phyloP scores from a whole-genome alignment of 1,139 yeast genomes.

The Pichia norvegensis region DNA sequence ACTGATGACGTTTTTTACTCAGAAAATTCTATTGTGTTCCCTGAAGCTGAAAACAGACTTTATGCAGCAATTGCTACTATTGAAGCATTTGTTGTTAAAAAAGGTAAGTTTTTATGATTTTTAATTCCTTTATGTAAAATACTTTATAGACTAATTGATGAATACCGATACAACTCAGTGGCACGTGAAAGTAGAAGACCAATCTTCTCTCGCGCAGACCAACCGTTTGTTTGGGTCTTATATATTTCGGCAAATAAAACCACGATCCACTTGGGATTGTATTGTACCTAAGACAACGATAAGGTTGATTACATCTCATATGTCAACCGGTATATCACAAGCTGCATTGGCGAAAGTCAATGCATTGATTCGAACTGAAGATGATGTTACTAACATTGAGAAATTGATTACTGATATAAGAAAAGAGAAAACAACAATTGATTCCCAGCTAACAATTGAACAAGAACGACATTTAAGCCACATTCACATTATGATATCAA shows the following conservation, averaged over 20 bases:
- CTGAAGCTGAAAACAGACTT: constrained; percentile 91
- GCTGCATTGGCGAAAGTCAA: constrained; percentile 28
- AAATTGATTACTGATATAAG: constrained; percentile 37
- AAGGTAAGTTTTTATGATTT: constrained; percentile 45
- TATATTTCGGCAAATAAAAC: no score
- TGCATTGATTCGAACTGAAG: constrained; percentile 41
- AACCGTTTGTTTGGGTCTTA: no score
- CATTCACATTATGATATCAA: constrained; percentile 18
- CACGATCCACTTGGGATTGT: no score
- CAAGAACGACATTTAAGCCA: constrained; percentile 30
- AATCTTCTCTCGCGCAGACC: not conserved
- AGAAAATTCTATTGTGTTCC: constrained; percentile 76
- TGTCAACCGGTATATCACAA: not conserved
- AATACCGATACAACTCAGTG: no score
- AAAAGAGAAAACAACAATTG: constrained; percentile 44
- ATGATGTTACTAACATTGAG: constrained; percentile 41
- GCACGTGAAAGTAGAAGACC: not conserved
- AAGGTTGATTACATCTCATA: no score
- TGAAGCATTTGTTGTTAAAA: constrained; percentile 80
- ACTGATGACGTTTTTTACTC: constrained; percentile 87
- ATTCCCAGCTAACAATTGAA: constrained; percentile 39
- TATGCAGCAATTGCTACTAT: constrained; percentile 94
- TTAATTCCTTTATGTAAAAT: not conserved
- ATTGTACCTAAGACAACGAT: no score
- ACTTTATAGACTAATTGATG: not conserved